These are phyloP conservation scores for Colletotrichum sp. DNA, from an alignment of 2,329 filamentous ascomycete genomes.

Conservation along the genomic window DNA sequence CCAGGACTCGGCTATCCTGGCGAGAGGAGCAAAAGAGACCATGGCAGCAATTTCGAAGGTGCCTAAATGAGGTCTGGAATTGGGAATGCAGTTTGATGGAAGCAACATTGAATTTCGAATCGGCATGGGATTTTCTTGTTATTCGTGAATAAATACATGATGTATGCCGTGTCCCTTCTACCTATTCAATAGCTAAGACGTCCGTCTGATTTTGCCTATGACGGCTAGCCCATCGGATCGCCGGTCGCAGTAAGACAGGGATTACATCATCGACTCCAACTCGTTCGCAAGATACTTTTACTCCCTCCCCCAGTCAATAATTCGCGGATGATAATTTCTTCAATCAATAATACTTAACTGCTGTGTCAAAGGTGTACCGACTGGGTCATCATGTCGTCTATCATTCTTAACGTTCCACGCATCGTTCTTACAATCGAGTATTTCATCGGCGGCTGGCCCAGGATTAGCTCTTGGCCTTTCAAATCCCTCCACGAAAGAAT, in stretches of 20 bases:
- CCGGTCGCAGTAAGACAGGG: not conserved
- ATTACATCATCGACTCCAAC: not conserved
- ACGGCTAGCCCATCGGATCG: not conserved
- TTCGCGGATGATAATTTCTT: fast-evolving
- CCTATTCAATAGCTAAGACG: not conserved
- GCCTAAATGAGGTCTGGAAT: not conserved
- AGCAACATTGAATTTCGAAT: not conserved
- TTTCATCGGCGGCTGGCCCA: constrained; percentile 6
- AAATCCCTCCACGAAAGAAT: constrained; percentile 2
- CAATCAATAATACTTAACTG: not conserved
- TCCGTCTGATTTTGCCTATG: not conserved
- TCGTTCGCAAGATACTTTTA: not conserved
- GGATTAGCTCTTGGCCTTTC: not conserved
- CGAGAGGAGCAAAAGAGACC: not conserved
- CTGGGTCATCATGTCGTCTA: not conserved
- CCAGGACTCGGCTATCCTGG: constrained; percentile 22
- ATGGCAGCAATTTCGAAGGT: not conserved
- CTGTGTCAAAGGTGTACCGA: not conserved
- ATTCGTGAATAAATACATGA: not conserved
- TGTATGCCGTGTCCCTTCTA: not conserved
- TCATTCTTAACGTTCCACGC: not conserved
- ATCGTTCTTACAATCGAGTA: not conserved
- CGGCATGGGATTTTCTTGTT: not conserved
- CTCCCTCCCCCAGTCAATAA: not conserved
- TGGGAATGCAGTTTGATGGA: not conserved